These are phyloP conservation scores for Davidsoniella neocaledoniae DNA, from an alignment of 2,329 filamentous ascomycete genomes.

Conservation along the genomic window DNA sequence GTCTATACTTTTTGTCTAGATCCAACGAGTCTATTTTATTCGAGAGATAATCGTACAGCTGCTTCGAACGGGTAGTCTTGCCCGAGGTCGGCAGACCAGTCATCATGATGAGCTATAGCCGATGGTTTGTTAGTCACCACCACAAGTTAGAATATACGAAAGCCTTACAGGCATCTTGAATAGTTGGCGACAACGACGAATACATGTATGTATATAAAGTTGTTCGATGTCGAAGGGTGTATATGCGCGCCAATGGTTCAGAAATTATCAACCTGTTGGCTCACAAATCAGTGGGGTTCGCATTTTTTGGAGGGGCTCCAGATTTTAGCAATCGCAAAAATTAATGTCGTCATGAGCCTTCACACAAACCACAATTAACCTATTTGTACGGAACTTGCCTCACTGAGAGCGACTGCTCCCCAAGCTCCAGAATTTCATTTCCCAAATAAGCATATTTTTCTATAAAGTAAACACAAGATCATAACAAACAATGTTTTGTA, in stretches of 20 bases:
- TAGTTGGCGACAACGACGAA: background rate
- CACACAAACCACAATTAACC: no score
- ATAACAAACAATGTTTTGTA: no score
- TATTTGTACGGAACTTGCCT: no score
- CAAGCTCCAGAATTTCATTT: no score
- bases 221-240: background rate
- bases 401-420: no score
- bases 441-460: no score
- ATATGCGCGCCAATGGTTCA: background rate
- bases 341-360: no score
- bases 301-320: background rate
- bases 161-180: slow-evolving; percentile 7
- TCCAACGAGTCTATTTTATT: slow-evolving; percentile 31
- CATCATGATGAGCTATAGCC: slow-evolving; percentile 45
- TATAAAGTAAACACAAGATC: no score
- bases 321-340: background rate
- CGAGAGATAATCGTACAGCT: slow-evolving; percentile 49
- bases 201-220: background rate
- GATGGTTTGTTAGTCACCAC: background rate
- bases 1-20: slow-evolving; percentile 34
- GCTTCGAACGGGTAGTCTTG: slow-evolving; percentile 47
- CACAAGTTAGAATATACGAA: background rate
- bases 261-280: slow-evolving; percentile 3
- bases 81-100: slow-evolving; percentile 52
- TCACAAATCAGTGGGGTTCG: background rate